Percentiles rank a stretch among this genome's conserved stretches.
These are phyloP conservation scores for Astraeus odoratus DNA, from an alignment of 768 basidiomycete genomes.

Conservation along the genomic window DNA sequence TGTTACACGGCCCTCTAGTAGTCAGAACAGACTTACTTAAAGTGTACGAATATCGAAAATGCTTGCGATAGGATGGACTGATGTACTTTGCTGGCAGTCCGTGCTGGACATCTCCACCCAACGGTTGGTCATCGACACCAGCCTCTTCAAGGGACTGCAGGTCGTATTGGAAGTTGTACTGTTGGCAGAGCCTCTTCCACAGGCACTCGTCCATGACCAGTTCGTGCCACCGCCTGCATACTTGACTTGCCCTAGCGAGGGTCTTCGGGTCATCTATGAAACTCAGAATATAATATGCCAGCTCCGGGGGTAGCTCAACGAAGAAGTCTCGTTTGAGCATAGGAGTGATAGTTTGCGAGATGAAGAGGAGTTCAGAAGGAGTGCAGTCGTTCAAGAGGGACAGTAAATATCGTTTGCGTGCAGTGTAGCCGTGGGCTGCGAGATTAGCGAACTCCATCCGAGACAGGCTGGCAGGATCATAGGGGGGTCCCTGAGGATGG, in stretches of 20 bases:
- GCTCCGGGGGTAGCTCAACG: constrained; percentile 56
- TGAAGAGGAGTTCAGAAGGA: constrained; percentile 55
- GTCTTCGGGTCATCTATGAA: constrained; percentile 73
- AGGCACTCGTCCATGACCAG: constrained; percentile 69
- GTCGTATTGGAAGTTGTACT: constrained; percentile 40
- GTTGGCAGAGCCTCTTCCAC: constrained; percentile 72
- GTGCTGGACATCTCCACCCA: constrained; percentile 23
- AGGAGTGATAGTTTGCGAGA: constrained; percentile 57
- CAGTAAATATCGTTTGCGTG: constrained; percentile 46
- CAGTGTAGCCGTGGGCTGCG: constrained; percentile 29
- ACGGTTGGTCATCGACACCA: constrained; percentile 20
- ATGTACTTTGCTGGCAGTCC: constrained; percentile 5
- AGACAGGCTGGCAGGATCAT: constrained; percentile 20
- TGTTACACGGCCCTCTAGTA: not conserved
- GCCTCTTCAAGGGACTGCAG: constrained; percentile 15
- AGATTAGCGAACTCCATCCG: constrained; percentile 28
- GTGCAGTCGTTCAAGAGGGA: constrained; percentile 48
- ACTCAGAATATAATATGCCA: constrained; percentile 66
- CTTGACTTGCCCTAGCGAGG: constrained; percentile 61
- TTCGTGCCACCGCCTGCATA: constrained; percentile 64
- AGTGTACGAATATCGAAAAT: constrained; percentile 68
- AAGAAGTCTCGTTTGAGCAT: constrained; percentile 59
- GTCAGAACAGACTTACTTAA: constrained; percentile 44
- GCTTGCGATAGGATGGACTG: constrained; percentile 50
- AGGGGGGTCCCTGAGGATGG: constrained; percentile 8